Conservation (phyloP, 331 rosid species). For the Stylosanthes scabra region DNA sequence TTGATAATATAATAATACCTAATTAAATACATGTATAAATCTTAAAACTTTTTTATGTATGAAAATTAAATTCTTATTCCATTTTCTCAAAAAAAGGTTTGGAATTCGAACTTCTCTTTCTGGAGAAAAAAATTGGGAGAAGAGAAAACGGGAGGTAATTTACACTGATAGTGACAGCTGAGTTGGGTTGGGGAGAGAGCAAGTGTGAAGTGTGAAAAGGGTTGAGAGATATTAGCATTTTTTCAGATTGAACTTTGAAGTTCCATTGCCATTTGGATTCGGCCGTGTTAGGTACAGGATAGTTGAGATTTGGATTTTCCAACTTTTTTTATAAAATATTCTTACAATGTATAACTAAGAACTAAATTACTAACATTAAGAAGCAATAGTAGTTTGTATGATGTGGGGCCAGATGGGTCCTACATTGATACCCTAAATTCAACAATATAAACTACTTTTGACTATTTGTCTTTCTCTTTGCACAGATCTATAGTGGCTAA, state of each 20-base stretch:
- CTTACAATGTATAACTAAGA: no score
- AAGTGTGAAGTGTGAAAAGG: slow-evolving; percentile 29
- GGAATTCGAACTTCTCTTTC: no score
- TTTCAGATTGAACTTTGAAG: neutral
- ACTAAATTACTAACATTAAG: no score
- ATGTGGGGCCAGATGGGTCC: neutral
- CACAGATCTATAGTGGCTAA: neutral
- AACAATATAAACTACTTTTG: slow-evolving; percentile 28
- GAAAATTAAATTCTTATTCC: no score
- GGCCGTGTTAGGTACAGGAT: slow-evolving; percentile 4
- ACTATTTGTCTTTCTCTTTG: slow-evolving; percentile 21
- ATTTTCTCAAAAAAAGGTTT: no score
- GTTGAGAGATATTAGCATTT: neutral
- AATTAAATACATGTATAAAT: no score
- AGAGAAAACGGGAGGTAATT: neutral
- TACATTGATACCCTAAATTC: slow-evolving; percentile 5
- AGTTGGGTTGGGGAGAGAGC: neutral
- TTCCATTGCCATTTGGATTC: neutral
- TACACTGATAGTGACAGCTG: neutral
- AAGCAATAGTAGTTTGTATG: no score
- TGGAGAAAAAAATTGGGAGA: no score
- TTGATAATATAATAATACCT: no score
- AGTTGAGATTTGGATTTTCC: neutral
- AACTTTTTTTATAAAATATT: neutral
- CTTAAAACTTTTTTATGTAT: no score